Percentiles rank a stretch among this genome's conserved stretches.
phyloP scores from a whole-genome alignment of 352 stramenopile genomes.

The Phytophthora idaei region DNA sequence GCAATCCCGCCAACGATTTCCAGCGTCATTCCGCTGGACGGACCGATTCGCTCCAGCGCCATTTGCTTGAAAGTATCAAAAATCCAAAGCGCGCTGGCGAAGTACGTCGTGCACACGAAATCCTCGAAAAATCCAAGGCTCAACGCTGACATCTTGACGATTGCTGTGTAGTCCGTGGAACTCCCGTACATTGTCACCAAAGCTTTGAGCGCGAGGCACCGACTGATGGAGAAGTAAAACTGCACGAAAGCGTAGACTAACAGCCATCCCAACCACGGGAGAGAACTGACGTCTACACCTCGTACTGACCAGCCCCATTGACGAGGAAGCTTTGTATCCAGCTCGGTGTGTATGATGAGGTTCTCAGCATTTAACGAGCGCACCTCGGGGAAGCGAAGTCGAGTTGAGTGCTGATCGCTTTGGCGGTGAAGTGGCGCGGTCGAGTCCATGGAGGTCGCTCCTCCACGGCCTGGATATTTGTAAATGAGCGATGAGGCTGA shows the following conservation, averaged over 20 bases:
- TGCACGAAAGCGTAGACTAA: conserved; percentile 25
- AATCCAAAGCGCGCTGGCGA: conserved; percentile 27
- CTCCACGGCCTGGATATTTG: background rate
- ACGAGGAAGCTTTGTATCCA: background rate
- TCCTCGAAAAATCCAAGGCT: conserved; percentile 33
- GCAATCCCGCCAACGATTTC: conserved; percentile 3
- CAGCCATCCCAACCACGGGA: conserved; percentile 21
- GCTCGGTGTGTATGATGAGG: background rate
- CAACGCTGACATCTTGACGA: conserved; percentile 20
- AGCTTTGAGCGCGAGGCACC: conserved; percentile 18
- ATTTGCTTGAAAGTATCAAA: conserved; percentile 12
- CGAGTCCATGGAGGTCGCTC: background rate
- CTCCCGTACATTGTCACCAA: conserved; percentile 27
- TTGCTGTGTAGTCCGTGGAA: conserved; percentile 12
- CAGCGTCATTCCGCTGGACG: background rate
- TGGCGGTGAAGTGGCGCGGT: background rate
- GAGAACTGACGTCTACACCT: background rate
- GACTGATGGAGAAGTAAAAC: conserved; percentile 30
- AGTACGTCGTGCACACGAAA: conserved; percentile 38
- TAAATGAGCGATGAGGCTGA: background rate
- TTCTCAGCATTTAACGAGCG: conserved; percentile 1
- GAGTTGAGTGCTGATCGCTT: conserved; percentile 2
- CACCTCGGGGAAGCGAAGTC: conserved; percentile 5
- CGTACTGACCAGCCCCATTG: background rate
- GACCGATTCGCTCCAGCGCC: background rate